A percentile compares a stretch with the other conserved stretches of the same genome.
phyloP scores from a whole-genome alignment of 2,329 filamentous ascomycete genomes.

The Cytospora chrysosperma region DNA sequence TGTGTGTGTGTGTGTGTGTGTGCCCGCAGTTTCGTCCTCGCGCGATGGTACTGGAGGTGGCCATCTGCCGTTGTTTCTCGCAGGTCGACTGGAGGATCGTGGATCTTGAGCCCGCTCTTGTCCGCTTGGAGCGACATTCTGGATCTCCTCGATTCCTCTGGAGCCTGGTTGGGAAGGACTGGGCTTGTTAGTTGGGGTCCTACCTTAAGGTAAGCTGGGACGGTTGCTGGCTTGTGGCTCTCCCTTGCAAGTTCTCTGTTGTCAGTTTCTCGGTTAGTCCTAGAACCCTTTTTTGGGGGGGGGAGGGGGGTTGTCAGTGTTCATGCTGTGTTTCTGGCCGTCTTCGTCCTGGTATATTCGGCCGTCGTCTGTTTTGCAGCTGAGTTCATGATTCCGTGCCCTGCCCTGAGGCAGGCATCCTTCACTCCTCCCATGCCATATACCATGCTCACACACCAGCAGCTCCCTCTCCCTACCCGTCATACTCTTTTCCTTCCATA shows the following conservation, averaged over 20 bases:
- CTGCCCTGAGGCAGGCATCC: neutral
- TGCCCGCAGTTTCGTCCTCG: neutral
- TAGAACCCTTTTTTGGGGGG: neutral
- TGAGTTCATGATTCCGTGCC: neutral
- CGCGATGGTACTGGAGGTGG: neutral
- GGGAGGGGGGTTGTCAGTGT: neutral
- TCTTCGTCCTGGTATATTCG: neutral
- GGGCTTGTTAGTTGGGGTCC: neutral
- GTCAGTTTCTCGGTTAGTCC: slow-evolving; percentile 2
- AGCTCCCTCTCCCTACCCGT: neutral
- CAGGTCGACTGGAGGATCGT: neutral
- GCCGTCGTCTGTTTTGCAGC: too few species aligned
- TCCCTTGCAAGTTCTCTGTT: neutral
- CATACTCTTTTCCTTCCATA: neutral
- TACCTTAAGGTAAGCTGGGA: neutral
- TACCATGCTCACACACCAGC: neutral
- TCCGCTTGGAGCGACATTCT: neutral
- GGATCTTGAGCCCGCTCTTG: neutral
- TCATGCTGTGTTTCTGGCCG: neutral
- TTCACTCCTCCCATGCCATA: neutral
- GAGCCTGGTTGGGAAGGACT: neutral
- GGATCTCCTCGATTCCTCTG: neutral
- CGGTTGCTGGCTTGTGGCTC: neutral
- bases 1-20: slow-evolving; percentile 1
- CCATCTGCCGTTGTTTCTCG: neutral